A percentile compares a stretch with the other conserved stretches of the same genome.
phyloP scores from a whole-genome alignment of 2,329 filamentous ascomycete genomes.

The Trichoderma sp. region DNA sequence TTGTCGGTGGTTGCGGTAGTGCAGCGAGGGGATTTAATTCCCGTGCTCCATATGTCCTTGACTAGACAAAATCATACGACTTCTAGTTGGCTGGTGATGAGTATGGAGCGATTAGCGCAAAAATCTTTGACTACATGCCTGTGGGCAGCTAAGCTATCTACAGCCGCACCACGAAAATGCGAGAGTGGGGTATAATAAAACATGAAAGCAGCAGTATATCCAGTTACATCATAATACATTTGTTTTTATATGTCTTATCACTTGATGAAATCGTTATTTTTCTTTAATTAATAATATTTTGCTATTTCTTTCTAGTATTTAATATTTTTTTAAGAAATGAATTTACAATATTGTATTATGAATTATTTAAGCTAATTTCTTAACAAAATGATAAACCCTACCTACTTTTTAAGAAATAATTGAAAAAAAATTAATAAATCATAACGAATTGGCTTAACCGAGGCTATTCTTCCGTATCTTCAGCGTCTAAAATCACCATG shows the following conservation, averaged over 20 bases:
- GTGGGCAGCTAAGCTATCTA: background rate
- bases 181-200: background rate
- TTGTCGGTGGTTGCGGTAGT: slow-evolving; percentile 24
- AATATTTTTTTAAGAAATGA: no score
- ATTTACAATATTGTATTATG: no score
- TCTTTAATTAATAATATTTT: background rate
- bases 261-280: background rate
- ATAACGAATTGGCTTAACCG: background rate
- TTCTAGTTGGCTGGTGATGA: slow-evolving; percentile 7
- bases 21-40: slow-evolving; percentile 25
- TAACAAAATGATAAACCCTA: no score
- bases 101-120: slow-evolving; percentile 12
- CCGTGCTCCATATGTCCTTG: slow-evolving; percentile 5
- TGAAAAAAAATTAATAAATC: background rate
- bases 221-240: background rate
- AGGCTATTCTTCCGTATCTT: background rate
- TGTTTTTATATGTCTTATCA: no score
- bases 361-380: no score
- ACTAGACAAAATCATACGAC: slow-evolving; percentile 16
- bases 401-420: no score
- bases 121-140: background rate
- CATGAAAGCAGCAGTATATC: background rate
- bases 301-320: background rate
- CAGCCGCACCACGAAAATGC: background rate
- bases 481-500: background rate